These are phyloP conservation scores for Urostyla sp. DNA, from an alignment of 73 alveolate genomes.

Conservation along the genomic window DNA sequence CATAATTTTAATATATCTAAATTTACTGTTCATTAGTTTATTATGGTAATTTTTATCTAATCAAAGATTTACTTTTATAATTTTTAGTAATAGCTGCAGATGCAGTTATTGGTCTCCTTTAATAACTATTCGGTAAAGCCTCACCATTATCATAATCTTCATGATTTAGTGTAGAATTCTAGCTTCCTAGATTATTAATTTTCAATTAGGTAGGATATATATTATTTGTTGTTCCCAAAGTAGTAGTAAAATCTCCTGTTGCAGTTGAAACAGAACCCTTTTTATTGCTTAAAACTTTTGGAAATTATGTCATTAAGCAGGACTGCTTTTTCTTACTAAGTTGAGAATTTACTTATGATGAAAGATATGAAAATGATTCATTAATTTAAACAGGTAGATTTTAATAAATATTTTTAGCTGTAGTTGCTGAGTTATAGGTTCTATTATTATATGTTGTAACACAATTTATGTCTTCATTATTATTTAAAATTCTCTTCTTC, in stretches of 20 bases:
- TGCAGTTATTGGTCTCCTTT: conserved; percentile 54
- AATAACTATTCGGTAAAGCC: not conserved
- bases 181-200: not conserved
- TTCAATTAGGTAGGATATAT: too few species aligned
- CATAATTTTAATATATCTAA: too few species aligned
- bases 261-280: conserved; percentile 27
- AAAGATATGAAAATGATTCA: not conserved
- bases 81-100: conserved; percentile 18
- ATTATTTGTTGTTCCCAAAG: not conserved
- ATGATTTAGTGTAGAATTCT: conserved; percentile 21
- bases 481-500: too few species aligned
- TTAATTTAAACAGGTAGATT: conserved; percentile 11
- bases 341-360: not conserved
- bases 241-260: conserved; percentile 31
- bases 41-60: too few species aligned
- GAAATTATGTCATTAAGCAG: not conserved
- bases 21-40: too few species aligned
- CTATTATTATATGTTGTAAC: not conserved
- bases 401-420: conserved; percentile 15
- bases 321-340: not conserved
- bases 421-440: not conserved
- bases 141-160: not conserved
- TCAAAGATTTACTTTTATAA: conserved; percentile 1
- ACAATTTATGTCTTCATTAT: not conserved
- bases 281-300: conserved; percentile 3